A percentile compares a stretch with the other conserved stretches of the same genome.
phyloP scores from a whole-genome alignment of 768 basidiomycete genomes.

The Hypsizygus marmoreus region DNA sequence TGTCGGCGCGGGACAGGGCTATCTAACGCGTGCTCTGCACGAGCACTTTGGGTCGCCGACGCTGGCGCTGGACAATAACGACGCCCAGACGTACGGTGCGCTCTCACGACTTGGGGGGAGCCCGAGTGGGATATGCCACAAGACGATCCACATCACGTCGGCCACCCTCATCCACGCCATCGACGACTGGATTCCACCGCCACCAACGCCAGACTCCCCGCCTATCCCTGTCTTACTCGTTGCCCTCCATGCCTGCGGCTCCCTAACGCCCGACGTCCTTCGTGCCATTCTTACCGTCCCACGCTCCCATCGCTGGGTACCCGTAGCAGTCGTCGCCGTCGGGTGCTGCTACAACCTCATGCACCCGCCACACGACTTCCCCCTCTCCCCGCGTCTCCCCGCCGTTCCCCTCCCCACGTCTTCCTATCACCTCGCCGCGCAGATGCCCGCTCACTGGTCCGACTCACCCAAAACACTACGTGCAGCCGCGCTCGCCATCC shows the following conservation, averaged over 20 bases:
- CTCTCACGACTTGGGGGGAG: constrained; percentile 20
- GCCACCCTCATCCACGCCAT: constrained; percentile 46
- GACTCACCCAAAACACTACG: constrained; percentile 31
- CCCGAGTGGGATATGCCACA: constrained; percentile 48
- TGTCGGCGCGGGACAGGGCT: constrained; percentile 73
- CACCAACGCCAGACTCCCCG: constrained; percentile 1
- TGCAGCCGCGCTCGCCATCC: constrained; percentile 51
- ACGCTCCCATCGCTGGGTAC: constrained; percentile 40
- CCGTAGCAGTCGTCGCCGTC: constrained; percentile 58
- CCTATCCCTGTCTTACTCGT: constrained; percentile 58
- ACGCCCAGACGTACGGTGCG: constrained; percentile 60
- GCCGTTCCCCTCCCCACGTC: constrained; percentile 43
- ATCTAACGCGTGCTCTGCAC: constrained; percentile 57
- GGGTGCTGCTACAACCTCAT: constrained; percentile 84
- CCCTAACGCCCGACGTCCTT: constrained; percentile 66
- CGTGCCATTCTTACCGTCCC: constrained; percentile 44
- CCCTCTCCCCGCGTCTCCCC: constrained; percentile 45
- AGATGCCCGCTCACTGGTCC: constrained; percentile 67
- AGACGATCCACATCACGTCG: constrained; percentile 56
- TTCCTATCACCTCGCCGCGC: constrained; percentile 72
- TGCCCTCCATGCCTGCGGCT: constrained; percentile 77
- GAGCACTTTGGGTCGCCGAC: constrained; percentile 42
- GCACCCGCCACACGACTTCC: constrained; percentile 51
- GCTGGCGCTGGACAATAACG: constrained; percentile 68
- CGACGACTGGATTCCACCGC: constrained; percentile 53